Evolutionary conservation across 345 rosid species (phyloP).

Genomic region (Eucalyptus pauciflora): DNA sequence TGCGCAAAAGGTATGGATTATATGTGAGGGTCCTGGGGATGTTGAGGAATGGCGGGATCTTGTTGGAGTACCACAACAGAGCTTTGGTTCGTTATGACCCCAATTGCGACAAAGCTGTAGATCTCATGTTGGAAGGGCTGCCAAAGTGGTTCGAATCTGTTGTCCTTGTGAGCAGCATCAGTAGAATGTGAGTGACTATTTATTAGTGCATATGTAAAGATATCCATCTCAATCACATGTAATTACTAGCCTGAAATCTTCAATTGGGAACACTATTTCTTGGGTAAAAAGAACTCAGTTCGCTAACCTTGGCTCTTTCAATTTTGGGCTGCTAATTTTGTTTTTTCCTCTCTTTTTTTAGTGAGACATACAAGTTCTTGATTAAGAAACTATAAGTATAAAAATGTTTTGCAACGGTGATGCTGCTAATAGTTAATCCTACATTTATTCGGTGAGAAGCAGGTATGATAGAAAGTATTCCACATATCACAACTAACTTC

Average conservation of each 20-base stretch:
- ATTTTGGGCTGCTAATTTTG: neutral
- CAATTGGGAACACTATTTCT: neutral
- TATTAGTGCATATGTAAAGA: neutral
- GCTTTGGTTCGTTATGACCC: constrained; percentile 7
- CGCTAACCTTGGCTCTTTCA: neutral
- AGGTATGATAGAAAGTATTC: too few species aligned
- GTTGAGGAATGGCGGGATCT: constrained; percentile 6
- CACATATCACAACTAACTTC: neutral
- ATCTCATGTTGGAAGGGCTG: constrained; percentile 3
- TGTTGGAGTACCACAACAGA: constrained; percentile 1
- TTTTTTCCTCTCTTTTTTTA: too few species aligned
- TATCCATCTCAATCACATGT: neutral
- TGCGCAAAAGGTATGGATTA: neutral
- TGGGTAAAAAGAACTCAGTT: neutral
- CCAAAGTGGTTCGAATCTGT: constrained; percentile 4
- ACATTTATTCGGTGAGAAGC: neutral
- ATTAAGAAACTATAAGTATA: neutral
- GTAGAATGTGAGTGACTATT: neutral
- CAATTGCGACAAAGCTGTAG: neutral
- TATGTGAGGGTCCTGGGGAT: neutral
- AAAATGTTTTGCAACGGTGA: neutral
- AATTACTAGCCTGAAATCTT: neutral
- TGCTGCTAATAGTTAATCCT: neutral
- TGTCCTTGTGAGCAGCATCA: constrained; percentile 4
- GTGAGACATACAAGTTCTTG: neutral